Evolutionary conservation across 2,329 filamentous ascomycete species (phyloP), one percentile per base, ranked within the genome.

Genomic region (Cladosporium halotolerans): DNA sequence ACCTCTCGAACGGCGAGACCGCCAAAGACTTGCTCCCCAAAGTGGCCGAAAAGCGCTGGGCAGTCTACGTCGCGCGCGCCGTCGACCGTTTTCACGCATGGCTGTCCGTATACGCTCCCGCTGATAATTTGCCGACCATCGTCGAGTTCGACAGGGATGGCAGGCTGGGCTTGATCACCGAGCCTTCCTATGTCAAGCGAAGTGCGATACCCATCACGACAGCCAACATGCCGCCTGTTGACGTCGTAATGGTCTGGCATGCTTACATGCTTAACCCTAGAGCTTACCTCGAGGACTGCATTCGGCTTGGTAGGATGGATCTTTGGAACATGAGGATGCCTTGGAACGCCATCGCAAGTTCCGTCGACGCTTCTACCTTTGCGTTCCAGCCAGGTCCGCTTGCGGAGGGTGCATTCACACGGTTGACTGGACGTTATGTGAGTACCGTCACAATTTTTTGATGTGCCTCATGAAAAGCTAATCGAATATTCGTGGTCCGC

Each of bases 181-280:
- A 49, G 11, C 44, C 44, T 11, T 6, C 13, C 4, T 47, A 46
- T 18, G 36, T 47, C 2, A 47, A 47, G 16, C 38, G 10, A 9
- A 9, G 31, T 4, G 33, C 47, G 43, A 43, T 14, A 10, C 38
- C 45, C 5, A 34, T 53, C 11, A 16, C 13, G 10, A 18, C 8
- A 18, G 9, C 32, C n/a, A 54, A 50, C 40, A 46, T 62, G 51
- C 61, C 60, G 36, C 67, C 71, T 13, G 16, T 67, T 76, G 87
- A 91, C 69, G 80, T 91, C 0, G 69, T 90, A 16, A 87, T 91
- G 84, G 83, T 91, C 0, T 88, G 85, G 83, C 88, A 92, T 67
- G 74, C 85, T 0, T 87, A 88, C 63, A 85, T 88, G 80, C 79
- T 92, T 3, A 91, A 90, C 60, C 88, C 88, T 0, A 76, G 84